Conservation (phyloP, 441 rosid species). For the Bruguiera hainesii region DNA sequence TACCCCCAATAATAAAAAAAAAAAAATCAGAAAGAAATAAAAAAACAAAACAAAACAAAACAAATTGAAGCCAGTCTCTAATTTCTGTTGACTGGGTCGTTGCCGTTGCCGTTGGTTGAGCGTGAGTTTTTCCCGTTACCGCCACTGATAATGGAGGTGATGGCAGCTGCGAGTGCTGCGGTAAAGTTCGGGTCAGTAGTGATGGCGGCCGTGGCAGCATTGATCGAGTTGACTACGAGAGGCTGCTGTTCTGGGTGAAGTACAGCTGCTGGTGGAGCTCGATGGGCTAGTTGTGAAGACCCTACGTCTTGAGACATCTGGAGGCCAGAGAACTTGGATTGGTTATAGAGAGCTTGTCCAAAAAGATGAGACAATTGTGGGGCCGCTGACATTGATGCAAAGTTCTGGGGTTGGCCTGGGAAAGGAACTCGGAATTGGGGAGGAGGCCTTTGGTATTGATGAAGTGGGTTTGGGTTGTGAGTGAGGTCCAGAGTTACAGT, state of each 20-base stretch:
- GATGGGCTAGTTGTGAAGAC: constrained; percentile 19
- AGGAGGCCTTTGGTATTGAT: constrained; percentile 43
- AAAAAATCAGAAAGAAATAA: not conserved
- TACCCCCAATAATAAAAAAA: not conserved
- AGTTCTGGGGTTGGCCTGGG: constrained; percentile 33
- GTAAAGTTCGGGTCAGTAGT: constrained; percentile 85
- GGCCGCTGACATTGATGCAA: constrained; percentile 29
- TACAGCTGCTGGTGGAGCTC: constrained; percentile 33
- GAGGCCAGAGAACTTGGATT: constrained; percentile 68
- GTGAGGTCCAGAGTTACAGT: constrained; percentile 79
- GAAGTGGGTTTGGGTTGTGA: constrained; percentile 49
- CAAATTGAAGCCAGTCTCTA: constrained; percentile 3
- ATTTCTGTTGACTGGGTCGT: constrained; percentile 25
- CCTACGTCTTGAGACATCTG: constrained; percentile 47
- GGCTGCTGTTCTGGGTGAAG: constrained; percentile 38
- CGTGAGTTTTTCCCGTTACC: constrained; percentile 7
- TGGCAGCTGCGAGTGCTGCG: constrained; percentile 82
- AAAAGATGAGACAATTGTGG: constrained; percentile 45
- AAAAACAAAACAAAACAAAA: not conserved
- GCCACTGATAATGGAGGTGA: constrained; percentile 60
- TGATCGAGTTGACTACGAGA: constrained; percentile 40
- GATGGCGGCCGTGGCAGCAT: constrained; percentile 76
- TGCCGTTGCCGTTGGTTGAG: constrained; percentile 5
- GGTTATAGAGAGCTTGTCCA: constrained; percentile 51
- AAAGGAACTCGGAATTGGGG: constrained; percentile 43